A percentile compares a stretch with the other conserved stretches of the same genome.
Evolutionary conservation across 2,329 filamentous ascomycete genomes (phyloP).

Genomic region (Penicillium oxalicum): DNA sequence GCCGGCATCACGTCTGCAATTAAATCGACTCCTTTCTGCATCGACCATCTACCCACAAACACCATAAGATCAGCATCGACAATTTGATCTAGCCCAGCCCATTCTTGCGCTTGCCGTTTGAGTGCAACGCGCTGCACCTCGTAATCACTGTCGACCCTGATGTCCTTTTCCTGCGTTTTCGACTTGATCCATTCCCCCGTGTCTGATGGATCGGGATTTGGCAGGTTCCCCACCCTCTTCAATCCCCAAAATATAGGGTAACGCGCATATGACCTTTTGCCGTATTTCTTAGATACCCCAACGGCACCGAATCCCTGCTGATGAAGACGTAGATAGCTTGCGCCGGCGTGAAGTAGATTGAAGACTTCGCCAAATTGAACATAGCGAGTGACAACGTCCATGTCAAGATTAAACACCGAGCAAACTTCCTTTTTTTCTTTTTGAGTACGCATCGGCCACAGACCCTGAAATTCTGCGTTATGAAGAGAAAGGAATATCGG

Average conservation of each 20-base stretch:
- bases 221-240: conserved; percentile 56
- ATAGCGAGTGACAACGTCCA: conserved; percentile 54
- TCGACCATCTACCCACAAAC: conserved; percentile 63
- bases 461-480: conserved; percentile 63
- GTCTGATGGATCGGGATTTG: conserved; percentile 61
- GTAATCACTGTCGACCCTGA: conserved; percentile 49
- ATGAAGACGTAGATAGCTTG: conserved; percentile 60
- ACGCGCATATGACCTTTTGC: conserved; percentile 58
- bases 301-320: conserved; percentile 64
- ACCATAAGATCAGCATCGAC: conserved; percentile 60
- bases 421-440: conserved; percentile 60
- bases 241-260: conserved; percentile 67
- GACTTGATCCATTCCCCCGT: conserved; percentile 56
- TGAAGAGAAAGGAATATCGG: conserved; percentile 60
- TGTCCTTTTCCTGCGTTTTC: conserved; percentile 44
- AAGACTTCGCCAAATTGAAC: conserved; percentile 65
- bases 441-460: conserved; percentile 61
- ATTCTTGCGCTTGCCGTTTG: conserved; percentile 59
- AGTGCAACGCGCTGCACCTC: conserved; percentile 51
- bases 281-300: conserved; percentile 63
- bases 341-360: conserved; percentile 62
- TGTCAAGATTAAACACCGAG: conserved; percentile 56
- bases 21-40: conserved; percentile 63
- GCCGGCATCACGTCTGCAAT: conserved; percentile 63
- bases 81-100: conserved; percentile 58